Percentiles rank a stretch among this genome's conserved stretches.
These are phyloP conservation scores for Tardiomyces blankii DNA, from an alignment of 1,139 yeast species.

Conservation along the genomic window DNA sequence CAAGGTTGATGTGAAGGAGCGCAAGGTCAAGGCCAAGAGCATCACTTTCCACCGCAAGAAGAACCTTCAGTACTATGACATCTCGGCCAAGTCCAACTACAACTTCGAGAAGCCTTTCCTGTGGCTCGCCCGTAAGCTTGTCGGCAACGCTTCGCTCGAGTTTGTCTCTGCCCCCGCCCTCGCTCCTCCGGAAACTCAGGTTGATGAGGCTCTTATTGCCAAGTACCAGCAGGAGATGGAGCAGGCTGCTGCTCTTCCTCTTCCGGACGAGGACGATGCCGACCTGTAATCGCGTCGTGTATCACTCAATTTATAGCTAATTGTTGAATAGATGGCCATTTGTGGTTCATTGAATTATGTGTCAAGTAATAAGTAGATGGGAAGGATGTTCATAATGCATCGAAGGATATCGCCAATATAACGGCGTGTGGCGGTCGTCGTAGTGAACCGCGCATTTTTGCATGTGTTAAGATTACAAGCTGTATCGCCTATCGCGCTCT, in stretches of 20 bases:
- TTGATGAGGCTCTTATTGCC: slow-evolving; percentile 92
- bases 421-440: no score
- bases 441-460: no score
- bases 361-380: no score
- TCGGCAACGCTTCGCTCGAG: slow-evolving; percentile 96
- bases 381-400: no score
- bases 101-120: slow-evolving; percentile 99
- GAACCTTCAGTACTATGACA: slow-evolving; percentile 98
- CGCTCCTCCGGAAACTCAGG: slow-evolving; percentile 99
- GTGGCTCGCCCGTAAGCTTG: slow-evolving; percentile 99
- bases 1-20: slow-evolving; percentile 98
- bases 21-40: slow-evolving; percentile 99
- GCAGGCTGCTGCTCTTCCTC: slow-evolving; percentile 98
- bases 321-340: not conserved
- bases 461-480: no score
- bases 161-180: slow-evolving; percentile 98
- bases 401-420: no score
- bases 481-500: no score
- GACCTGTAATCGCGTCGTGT: slow-evolving; percentile 64
- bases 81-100: slow-evolving; percentile 98
- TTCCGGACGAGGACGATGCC: slow-evolving; percentile 99
- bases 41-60: slow-evolving; percentile 99
- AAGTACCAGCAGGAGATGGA: slow-evolving; percentile 99
- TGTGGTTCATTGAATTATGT: no score
- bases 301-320: not conserved